A percentile compares a stretch with the other conserved stretches of the same genome.
Evolutionary conservation across 1,139 yeast genomes (phyloP).

Genomic region (Yamadazyma triangularis): DNA sequence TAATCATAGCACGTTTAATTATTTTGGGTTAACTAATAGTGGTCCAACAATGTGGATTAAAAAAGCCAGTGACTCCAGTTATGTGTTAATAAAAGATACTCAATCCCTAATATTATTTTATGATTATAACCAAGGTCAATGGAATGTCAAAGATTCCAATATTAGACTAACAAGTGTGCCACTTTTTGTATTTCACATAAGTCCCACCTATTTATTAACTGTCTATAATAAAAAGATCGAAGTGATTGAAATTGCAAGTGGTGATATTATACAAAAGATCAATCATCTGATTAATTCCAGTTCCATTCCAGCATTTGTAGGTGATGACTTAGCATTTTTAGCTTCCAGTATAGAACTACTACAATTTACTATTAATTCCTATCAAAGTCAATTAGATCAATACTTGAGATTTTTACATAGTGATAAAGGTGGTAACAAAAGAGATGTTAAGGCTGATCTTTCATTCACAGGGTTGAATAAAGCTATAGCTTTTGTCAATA

Average conservation of each 20-base stretch:
- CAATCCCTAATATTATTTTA: conserved; percentile 13
- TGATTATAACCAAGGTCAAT: conserved; percentile 4
- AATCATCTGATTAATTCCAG: conserved; percentile 28
- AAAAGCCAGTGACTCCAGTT: conserved; percentile 11
- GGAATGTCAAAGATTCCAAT: conserved; percentile 15
- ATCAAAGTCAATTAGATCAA: conserved; percentile 39
- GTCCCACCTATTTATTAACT: conserved; percentile 45
- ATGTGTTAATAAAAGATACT: conserved; percentile 26
- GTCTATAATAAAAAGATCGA: conserved; percentile 39
- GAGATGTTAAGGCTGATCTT: conserved; percentile 25
- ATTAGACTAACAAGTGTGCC: conserved; percentile 28
- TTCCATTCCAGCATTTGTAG: conserved; percentile 14
- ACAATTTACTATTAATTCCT: conserved; percentile 26
- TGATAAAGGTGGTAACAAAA: conserved; percentile 14
- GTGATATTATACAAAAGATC: conserved; percentile 39
- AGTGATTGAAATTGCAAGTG: conserved; percentile 39
- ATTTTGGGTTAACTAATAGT: conserved; percentile 23
- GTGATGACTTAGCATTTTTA: conserved; percentile 18
- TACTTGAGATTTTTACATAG: conserved; percentile 17
- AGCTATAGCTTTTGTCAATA: conserved; percentile 29
- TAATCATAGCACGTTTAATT: conserved; percentile 22
- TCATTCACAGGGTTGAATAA: conserved; percentile 33
- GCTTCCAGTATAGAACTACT: conserved; percentile 26
- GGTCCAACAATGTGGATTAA: conserved; percentile 21
- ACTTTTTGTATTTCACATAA: conserved; percentile 29